Base-by-base conservation (phyloP, 257 asterid genomes). In the Misopates orontium region DNA sequence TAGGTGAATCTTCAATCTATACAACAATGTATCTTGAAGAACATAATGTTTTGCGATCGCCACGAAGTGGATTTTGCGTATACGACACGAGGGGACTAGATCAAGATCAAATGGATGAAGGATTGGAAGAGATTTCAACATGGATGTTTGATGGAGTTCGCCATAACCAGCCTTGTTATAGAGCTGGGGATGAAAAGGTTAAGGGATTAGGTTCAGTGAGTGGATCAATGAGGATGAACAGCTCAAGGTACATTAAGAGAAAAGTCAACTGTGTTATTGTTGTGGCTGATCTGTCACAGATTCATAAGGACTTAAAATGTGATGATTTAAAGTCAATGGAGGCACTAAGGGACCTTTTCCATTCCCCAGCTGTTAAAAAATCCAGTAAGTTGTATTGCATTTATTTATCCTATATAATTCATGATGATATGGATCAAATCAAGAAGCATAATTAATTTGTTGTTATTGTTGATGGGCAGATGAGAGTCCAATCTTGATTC, bases 1-100 rank as follows among this genome's bases (percentile, higher is more conserved):
- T 45, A 80, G 85, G 80, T 56, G 79, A 71, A 51, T 72, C 72
- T 31, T 80, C 96, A 22, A 69, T 75, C 56, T 61, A 56, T 47
- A 82, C 96, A 10, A 89, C 88, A 0, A 76, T 81, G 84, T 80
- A 75, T 23, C 77, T 86, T 54, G 95, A 84, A 72, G 92, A 89
- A 63, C 95, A 86, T 80, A 86, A 84, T 17, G 92, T 89, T 12
- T 39, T 84, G 51, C 83, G 95, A 52, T 88, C 95, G 18, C 77
- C 79, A 25, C 67, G 83, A 56, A 79, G 77, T 39, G 96, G 95
- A 15, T 81, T 89, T 31, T 89, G 91, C 6, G 85, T 89, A 31
- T 86, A 72, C 15, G 95, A 86, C 74, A 70, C 95, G 0, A 76
- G 96, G 66, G 96, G 96, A 1, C 65, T 89, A 15, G 80, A 83